These are phyloP conservation scores for Cutaneotrichosporon spelunceum DNA, from an alignment of 1,284 basidiomycete species.

Conservation along the genomic window DNA sequence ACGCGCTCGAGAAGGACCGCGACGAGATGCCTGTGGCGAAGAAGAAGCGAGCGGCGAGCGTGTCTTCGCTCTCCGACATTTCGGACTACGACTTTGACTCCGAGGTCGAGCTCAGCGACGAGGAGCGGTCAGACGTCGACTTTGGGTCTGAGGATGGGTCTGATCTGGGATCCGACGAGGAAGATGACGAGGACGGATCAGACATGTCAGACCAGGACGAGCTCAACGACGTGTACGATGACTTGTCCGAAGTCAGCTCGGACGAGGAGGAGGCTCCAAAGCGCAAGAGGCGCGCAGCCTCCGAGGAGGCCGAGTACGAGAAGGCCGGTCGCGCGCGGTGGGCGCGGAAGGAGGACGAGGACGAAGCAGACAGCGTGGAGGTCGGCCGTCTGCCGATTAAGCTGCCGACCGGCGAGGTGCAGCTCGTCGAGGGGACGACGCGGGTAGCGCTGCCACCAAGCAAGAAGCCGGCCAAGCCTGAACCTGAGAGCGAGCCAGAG, in stretches of 20 bases:
- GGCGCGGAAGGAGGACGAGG: conserved; percentile 29
- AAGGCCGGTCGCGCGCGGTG: conserved; percentile 34
- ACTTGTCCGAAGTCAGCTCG: conserved; percentile 24
- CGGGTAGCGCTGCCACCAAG: conserved; percentile 51
- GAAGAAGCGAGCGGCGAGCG: conserved; percentile 33
- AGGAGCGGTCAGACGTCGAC: conserved; percentile 23
- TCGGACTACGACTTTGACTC: conserved; percentile 47
- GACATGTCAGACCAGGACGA: conserved; percentile 27
- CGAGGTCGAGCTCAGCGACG: conserved; percentile 42
- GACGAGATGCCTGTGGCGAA: conserved; percentile 40
- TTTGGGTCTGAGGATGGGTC: conserved; percentile 10
- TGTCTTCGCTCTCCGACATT: conserved; percentile 30
- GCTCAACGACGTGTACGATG: conserved; percentile 20
- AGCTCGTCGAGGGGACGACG: conserved; percentile 51
- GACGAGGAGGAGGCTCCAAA: conserved; percentile 26
- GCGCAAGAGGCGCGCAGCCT: conserved; percentile 31
- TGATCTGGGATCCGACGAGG: conserved; percentile 19
- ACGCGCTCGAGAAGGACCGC: conserved; percentile 42
- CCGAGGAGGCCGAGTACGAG: conserved; percentile 48
- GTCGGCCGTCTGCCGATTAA: conserved; percentile 80
- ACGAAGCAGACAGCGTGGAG: conserved; percentile 43
- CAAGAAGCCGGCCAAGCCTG: conserved; percentile 45
- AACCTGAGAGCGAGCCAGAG: conserved; percentile 51
- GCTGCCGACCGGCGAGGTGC: conserved; percentile 70
- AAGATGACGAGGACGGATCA: conserved; percentile 26